Conservation (phyloP, 768 basidiomycete species). For the Rubroboletus satanas region DNA sequence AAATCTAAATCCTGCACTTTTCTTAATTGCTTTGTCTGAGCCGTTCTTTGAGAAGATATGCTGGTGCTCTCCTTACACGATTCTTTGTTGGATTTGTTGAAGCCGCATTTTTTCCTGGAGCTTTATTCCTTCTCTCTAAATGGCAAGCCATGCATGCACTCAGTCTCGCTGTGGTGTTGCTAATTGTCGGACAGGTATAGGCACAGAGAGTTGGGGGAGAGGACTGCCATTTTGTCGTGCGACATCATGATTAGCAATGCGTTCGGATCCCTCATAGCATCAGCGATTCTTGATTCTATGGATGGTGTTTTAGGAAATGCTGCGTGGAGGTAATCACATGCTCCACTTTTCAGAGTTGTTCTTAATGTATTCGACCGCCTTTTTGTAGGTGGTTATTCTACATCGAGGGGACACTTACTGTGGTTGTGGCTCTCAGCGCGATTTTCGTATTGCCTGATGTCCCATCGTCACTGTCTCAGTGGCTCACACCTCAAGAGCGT, state of each 20-base stretch:
- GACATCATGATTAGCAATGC: conserved; percentile 79
- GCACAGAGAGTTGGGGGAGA: conserved; percentile 61
- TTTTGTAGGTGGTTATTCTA: conserved; percentile 65
- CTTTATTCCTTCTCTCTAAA: conserved; percentile 37
- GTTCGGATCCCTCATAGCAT: conserved; percentile 75
- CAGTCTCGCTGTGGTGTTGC: conserved; percentile 35
- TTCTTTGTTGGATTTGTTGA: conserved; percentile 78
- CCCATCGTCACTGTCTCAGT: conserved; percentile 53
- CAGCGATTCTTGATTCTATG: conserved; percentile 70
- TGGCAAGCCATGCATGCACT: conserved; percentile 30
- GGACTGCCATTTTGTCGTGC: conserved; percentile 65
- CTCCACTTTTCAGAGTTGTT: background rate
- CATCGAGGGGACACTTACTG: conserved; percentile 58
- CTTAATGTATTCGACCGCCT: background rate
- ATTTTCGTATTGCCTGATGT: conserved; percentile 73
- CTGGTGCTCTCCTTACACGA: conserved; percentile 60
- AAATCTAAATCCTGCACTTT: conserved; percentile 13
- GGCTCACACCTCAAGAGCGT: conserved; percentile 57
- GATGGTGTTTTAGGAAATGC: conserved; percentile 62
- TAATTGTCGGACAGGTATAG: conserved; percentile 58
- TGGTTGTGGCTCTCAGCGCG: conserved; percentile 47
- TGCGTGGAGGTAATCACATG: conserved; percentile 59
- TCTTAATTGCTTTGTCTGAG: background rate
- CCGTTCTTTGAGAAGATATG: conserved; percentile 43
- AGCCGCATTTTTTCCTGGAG: conserved; percentile 69